Conservation (phyloP, 768 basidiomycete genomes). For the Cystofilobasidium capitatum region DNA sequence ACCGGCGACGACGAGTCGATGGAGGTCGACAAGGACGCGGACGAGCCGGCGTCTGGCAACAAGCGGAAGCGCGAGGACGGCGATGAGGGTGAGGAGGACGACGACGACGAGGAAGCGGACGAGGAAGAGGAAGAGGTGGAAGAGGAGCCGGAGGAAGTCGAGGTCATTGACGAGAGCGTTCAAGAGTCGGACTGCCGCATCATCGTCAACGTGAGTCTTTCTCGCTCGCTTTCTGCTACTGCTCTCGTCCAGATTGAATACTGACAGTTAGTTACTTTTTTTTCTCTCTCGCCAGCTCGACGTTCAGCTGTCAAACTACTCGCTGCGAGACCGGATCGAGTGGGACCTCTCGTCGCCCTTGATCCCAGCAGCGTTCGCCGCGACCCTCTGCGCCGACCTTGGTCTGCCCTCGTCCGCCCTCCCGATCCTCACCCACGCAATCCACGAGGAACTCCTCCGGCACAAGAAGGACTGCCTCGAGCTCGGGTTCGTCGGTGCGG, state of each 20-base stretch:
- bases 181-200: constrained; percentile 42
- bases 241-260: neutral
- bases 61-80: constrained; percentile 24
- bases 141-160: constrained; percentile 44
- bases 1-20: neutral
- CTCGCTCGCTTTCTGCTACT: neutral
- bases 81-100: constrained; percentile 11
- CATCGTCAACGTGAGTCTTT: constrained; percentile 41
- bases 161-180: constrained; percentile 39
- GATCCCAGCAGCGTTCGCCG: constrained; percentile 76
- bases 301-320: constrained; percentile 85
- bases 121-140: constrained; percentile 13
- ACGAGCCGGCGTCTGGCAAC: neutral
- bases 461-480: constrained; percentile 93
- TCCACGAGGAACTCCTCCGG: constrained; percentile 90
- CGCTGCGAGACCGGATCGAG: constrained; percentile 89
- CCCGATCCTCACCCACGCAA: constrained; percentile 80
- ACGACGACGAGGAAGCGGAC: constrained; percentile 13
- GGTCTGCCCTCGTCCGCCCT: constrained; percentile 78
- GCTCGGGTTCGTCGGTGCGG: constrained; percentile 72
- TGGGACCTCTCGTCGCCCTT: constrained; percentile 88
- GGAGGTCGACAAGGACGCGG: constrained; percentile 26
- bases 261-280: constrained; percentile 9
- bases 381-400: constrained; percentile 69
- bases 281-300: constrained; percentile 59